Evolutionary conservation across 805 yeast species (phyloP), one percentile per base, ranked within the genome.

Genomic region (Blastobotrys robertii): DNA sequence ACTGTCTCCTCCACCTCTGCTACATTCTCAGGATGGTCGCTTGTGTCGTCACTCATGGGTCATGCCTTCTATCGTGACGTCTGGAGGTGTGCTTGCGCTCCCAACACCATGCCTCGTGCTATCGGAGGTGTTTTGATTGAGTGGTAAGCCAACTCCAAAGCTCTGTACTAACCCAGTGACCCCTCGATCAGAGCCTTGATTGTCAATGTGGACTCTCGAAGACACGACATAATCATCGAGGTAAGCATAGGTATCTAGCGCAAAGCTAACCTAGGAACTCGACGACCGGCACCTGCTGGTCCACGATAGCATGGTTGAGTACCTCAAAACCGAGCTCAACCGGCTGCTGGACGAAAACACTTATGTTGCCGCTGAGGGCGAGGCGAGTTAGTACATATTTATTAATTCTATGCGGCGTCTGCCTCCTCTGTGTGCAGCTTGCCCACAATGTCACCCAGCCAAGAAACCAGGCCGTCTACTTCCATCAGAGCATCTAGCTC

Each of bases 111-210:
- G 15, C 15, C 10, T 33, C 35, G 25, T 19, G 25, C 25, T 19
- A 19, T 19, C 25, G 25, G 25, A 19, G 25, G 68, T 28, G 56
- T 56, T 30, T 50, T 64, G 14, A 52, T 63, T 14, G 66, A 63
- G 48, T 64, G 59, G 60, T 56, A 41, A 33, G 49, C 15, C 9
- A 2, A 35, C 7, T 28, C 8, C 11, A 31, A 28, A 11, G 13
- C n/a, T 13, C 25, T 15, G 13, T 3, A 22, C 36, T 38, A 38
- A 38, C 25, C 25, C 15, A 58, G 97, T 60, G 98, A 90, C 59
- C 97, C 98, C 1, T 85, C 97, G 1, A 87, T 90, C 49, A 74
- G 79, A 49, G 95, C 97, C 0, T 68, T 90, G 39, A 84, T 90
- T 2, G 64, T 90, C 15, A 82, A 79, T 58, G 82, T 90, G 35